Evolutionary conservation across 1,284 basidiomycete species (phyloP).

Genomic region (Filobasidium uniguttulatum): DNA sequence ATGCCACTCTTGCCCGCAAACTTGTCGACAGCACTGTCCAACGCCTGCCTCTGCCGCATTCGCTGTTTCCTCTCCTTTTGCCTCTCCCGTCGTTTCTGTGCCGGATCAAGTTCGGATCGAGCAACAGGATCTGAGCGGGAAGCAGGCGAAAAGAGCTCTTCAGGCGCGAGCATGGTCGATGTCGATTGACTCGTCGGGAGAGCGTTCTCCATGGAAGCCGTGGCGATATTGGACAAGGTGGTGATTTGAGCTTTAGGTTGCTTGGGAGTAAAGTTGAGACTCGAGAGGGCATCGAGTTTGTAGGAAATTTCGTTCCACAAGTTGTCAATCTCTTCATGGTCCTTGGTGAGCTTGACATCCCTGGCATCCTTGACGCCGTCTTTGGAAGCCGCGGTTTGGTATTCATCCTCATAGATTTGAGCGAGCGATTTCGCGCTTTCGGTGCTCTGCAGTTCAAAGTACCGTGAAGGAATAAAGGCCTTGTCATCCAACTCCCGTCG

Average conservation of each 20-base stretch:
- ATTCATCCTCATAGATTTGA: conserved; percentile 94
- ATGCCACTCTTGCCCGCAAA: conserved; percentile 40
- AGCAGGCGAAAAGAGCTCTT: conserved; percentile 66
- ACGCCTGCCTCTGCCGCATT: conserved; percentile 54
- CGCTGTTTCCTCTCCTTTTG: conserved; percentile 61
- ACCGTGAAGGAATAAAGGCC: conserved; percentile 76
- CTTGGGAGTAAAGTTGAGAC: conserved; percentile 92
- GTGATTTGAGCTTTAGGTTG: conserved; percentile 84
- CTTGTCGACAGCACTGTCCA: conserved; percentile 56
- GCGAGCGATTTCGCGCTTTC: conserved; percentile 80
- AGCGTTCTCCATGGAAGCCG: conserved; percentile 77
- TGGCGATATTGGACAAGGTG: conserved; percentile 69
- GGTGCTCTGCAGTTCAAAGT: conserved; percentile 79
- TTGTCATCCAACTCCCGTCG: conserved; percentile 63
- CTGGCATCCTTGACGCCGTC: conserved; percentile 52
- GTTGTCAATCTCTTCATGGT: conserved; percentile 72
- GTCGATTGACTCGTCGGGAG: conserved; percentile 67
- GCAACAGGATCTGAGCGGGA: conserved; percentile 45
- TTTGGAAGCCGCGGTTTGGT: conserved; percentile 46
- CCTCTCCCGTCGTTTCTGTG: conserved; percentile 61
- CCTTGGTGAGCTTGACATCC: conserved; percentile 75
- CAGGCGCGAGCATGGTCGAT: conserved; percentile 76
- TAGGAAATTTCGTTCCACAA: conserved; percentile 74
- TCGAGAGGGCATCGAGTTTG: conserved; percentile 86
- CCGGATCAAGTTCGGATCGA: conserved; percentile 68